phyloP scores from a whole-genome alignment of 495 filamentous ascomycete species.

The Bryoglossum gracile region DNA sequence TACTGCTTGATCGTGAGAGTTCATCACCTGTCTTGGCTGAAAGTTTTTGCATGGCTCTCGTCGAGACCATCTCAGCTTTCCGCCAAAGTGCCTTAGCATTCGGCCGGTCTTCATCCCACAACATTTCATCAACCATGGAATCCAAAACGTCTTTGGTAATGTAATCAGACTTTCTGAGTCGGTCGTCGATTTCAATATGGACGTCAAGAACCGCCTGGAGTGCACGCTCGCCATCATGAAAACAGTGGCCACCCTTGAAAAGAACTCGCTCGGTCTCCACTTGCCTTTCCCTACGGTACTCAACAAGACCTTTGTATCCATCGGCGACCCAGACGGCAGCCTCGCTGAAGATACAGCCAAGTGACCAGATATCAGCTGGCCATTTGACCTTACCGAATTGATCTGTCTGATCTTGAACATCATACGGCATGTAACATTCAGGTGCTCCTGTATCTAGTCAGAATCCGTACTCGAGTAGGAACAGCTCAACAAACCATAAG shows the following conservation, averaged over 20 bases:
- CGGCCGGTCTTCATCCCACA: slow-evolving; percentile 21
- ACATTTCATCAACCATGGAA: slow-evolving; percentile 19
- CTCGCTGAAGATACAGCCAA: slow-evolving; percentile 41
- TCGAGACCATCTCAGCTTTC: slow-evolving; percentile 12
- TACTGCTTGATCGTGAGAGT: slow-evolving; percentile 9
- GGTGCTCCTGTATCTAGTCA: slow-evolving; percentile 26
- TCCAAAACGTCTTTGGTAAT: slow-evolving; percentile 19
- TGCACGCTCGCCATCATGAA: slow-evolving; percentile 35
- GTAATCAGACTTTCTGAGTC: slow-evolving; percentile 11
- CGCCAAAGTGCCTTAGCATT: slow-evolving; percentile 14
- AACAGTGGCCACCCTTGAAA: slow-evolving; percentile 29
- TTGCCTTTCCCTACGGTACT: slow-evolving; percentile 31
- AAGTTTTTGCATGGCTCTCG: slow-evolving; percentile 14
- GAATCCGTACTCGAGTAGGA: background rate
- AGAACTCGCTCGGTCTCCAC: slow-evolving; percentile 20
- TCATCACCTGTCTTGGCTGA: slow-evolving; percentile 9
- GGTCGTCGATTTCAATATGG: slow-evolving; percentile 23
- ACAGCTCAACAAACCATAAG: slow-evolving; percentile 26
- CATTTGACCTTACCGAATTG: slow-evolving; percentile 12
- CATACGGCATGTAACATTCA: slow-evolving; percentile 24
- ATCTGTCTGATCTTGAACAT: background rate
- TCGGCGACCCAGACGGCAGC: slow-evolving; percentile 34
- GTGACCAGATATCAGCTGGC: slow-evolving; percentile 37
- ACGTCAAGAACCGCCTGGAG: slow-evolving; percentile 26
- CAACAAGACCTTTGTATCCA: slow-evolving; percentile 25